Evolutionary conservation across 805 yeast genomes (phyloP).

Genomic region (Yarrowia sp.): DNA sequence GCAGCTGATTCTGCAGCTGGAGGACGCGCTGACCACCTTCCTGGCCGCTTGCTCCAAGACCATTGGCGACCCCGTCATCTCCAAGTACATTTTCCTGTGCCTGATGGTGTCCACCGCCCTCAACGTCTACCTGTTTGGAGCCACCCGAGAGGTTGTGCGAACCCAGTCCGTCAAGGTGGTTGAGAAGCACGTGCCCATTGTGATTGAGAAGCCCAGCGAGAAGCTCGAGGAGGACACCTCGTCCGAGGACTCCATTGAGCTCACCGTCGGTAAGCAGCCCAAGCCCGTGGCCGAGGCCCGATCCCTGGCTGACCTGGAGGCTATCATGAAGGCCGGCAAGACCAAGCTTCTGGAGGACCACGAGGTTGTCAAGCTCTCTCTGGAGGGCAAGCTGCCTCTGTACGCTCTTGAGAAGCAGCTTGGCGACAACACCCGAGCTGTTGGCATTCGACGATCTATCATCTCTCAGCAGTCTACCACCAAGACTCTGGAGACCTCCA

Average conservation of each 20-base stretch:
- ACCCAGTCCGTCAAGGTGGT: slow-evolving; percentile 47
- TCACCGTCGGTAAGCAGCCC: slow-evolving; percentile 38
- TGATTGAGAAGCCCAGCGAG: slow-evolving; percentile 44
- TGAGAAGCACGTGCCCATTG: slow-evolving; percentile 48
- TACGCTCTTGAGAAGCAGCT: slow-evolving; percentile 95
- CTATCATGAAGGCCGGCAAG: slow-evolving; percentile 71
- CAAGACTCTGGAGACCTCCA: slow-evolving; percentile 72
- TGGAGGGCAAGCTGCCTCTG: slow-evolving; percentile 80
- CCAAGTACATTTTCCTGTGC: slow-evolving; percentile 75
- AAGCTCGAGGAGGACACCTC: slow-evolving; percentile 39
- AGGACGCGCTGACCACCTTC: slow-evolving; percentile 62
- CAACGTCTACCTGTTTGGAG: slow-evolving; percentile 85
- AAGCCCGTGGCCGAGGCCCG: slow-evolving; percentile 40
- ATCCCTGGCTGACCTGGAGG: slow-evolving; percentile 65
- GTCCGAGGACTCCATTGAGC: slow-evolving; percentile 40
- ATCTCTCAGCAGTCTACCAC: slow-evolving; percentile 83
- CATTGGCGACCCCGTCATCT: slow-evolving; percentile 78
- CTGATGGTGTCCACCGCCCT: slow-evolving; percentile 78
- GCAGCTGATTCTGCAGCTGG: slow-evolving; percentile 58
- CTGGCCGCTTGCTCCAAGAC: slow-evolving; percentile 67
- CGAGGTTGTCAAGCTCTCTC: slow-evolving; percentile 75
- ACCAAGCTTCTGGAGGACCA: slow-evolving; percentile 69
- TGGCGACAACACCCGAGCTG: slow-evolving; percentile 90
- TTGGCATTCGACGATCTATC: slow-evolving; percentile 89
- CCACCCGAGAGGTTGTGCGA: slow-evolving; percentile 55